phyloP scores from a whole-genome alignment of 352 stramenopile species.

The Phytophthora pistaciae region DNA sequence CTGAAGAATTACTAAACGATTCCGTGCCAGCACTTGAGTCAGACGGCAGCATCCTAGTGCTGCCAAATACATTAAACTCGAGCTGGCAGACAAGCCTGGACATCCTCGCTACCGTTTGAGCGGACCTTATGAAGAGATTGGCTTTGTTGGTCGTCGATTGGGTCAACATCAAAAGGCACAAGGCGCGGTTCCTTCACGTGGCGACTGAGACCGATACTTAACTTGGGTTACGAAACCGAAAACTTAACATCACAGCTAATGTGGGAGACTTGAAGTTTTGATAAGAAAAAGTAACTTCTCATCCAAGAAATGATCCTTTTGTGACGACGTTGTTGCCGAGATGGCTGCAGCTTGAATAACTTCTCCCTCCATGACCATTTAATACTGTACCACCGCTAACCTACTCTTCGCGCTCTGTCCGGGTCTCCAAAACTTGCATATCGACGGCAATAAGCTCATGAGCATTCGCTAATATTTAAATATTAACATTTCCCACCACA shows the following conservation, averaged over 20 bases:
- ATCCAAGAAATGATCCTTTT: too few relatives aligned
- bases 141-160: neutral
- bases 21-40: neutral
- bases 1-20: neutral
- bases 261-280: too few relatives aligned
- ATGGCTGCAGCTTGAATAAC: too few relatives aligned
- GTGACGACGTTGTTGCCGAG: too few relatives aligned
- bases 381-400: too few relatives aligned
- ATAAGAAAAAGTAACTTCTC: too few relatives aligned
- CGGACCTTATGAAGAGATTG: neutral
- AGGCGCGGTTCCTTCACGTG: neutral
- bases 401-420: too few relatives aligned
- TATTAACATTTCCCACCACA: constrained; percentile 2
- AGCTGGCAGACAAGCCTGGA: neutral
- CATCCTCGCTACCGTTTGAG: neutral
- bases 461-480: constrained; percentile 7
- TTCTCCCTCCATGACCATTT: too few relatives aligned
- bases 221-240: neutral
- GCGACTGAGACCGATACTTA: neutral
- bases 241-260: too few relatives aligned
- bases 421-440: too few relatives aligned
- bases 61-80: neutral
- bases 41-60: neutral
- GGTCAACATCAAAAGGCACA: neutral
- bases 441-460: too few relatives aligned